Evolutionary conservation across 352 stramenopile species (phyloP).

Genomic region (Globisporangium irregulare): DNA sequence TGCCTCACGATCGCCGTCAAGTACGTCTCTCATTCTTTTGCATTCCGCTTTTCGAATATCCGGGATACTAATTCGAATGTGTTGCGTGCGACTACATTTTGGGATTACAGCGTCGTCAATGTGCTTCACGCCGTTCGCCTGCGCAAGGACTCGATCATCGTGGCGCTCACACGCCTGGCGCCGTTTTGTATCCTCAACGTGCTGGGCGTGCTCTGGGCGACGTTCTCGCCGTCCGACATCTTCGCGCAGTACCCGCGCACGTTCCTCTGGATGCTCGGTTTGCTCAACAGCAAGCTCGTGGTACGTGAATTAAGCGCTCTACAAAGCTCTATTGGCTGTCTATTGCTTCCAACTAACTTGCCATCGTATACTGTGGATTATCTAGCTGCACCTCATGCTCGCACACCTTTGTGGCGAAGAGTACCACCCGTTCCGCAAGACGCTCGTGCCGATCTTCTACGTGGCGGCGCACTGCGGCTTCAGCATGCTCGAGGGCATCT

Average conservation of each 20-base stretch:
- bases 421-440: constrained; percentile 89
- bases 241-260: constrained; percentile 69
- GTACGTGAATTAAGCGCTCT: constrained; percentile 25
- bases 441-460: constrained; percentile 88
- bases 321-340: too few relatives aligned
- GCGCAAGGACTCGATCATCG: constrained; percentile 68
- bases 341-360: constrained; percentile 8
- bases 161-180: constrained; percentile 73
- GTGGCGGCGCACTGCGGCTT: constrained; percentile 81
- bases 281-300: constrained; percentile 88
- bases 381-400: constrained; percentile 84
- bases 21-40: constrained; percentile 36
- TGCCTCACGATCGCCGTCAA: constrained; percentile 69
- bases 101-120: constrained; percentile 54
- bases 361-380: background rate
- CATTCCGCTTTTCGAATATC: constrained; percentile 5
- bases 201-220: constrained; percentile 62
- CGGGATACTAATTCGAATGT: background rate
- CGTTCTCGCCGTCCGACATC: constrained; percentile 74
- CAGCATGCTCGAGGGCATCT: constrained; percentile 79
- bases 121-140: constrained; percentile 64
- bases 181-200: constrained; percentile 77
- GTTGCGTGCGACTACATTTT: background rate
- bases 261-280: constrained; percentile 86
- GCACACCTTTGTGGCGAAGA: constrained; percentile 84